Conservation (phyloP, 139 green algal species). For the Coelastrella sp. region DNA sequence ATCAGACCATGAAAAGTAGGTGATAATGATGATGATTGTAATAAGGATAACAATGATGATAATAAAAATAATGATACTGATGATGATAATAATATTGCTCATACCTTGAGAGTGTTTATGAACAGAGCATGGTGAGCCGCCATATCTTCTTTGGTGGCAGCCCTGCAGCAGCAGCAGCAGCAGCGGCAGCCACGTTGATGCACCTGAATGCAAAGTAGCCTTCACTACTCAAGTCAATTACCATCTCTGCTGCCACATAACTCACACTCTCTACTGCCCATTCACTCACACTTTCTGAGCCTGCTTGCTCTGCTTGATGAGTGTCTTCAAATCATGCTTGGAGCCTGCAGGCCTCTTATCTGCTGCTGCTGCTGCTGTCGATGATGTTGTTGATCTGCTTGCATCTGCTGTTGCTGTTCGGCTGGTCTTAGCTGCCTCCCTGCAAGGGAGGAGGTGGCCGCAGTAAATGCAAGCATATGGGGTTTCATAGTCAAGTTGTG, state of each 20-base stretch:
- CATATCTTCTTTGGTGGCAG: slow-evolving; percentile 62
- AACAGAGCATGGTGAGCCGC: slow-evolving; percentile 61
- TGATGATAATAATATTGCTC: neutral
- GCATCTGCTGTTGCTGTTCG: neutral
- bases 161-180: slow-evolving; percentile 17
- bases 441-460: neutral
- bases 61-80: too few relatives aligned
- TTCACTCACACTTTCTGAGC: slow-evolving; percentile 39
- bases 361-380: slow-evolving; percentile 12
- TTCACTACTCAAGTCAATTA: neutral
- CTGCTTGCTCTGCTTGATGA: slow-evolving; percentile 61
- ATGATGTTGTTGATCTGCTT: neutral
- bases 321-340: slow-evolving; percentile 57
- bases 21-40: too few relatives aligned
- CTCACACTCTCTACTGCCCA: neutral
- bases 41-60: too few relatives aligned
- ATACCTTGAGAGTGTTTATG: slow-evolving; percentile 64
- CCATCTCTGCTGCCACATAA: neutral
- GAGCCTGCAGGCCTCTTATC: neutral
- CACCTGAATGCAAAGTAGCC: neutral
- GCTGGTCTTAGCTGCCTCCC: neutral
- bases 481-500: neutral
- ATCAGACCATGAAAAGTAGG: too few relatives aligned
- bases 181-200: neutral
- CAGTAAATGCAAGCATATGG: neutral